These are phyloP conservation scores for Liriodendron chinense DNA, from an alignment of 164 flowering plant species.

Conservation along the genomic window DNA sequence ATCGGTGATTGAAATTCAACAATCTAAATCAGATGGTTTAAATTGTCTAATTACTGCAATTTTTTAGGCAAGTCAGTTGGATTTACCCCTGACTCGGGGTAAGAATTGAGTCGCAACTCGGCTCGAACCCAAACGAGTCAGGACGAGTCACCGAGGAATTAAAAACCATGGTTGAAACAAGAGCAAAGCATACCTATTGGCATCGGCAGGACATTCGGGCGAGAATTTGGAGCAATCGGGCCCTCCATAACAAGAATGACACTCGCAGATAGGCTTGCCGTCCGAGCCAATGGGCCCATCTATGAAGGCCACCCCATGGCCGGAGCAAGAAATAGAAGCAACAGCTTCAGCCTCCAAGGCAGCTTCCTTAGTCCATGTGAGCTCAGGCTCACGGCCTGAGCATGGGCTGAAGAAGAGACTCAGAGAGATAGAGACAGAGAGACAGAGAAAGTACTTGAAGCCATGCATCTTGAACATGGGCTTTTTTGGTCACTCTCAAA, in stretches of 20 bases:
- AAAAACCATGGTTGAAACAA: too few relatives aligned
- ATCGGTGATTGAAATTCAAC: too few relatives aligned
- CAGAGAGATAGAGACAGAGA: background rate
- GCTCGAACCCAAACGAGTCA: too few relatives aligned
- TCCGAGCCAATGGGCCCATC: background rate
- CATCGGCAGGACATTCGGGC: constrained; percentile 3
- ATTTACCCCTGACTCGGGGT: too few relatives aligned
- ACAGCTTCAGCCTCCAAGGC: constrained; percentile 5
- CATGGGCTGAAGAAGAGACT: background rate
- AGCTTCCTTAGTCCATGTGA: constrained; percentile 2
- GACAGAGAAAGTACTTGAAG: background rate
- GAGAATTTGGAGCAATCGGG: constrained; percentile 7
- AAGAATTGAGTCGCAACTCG: too few relatives aligned
- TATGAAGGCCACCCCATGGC: constrained; percentile 3
- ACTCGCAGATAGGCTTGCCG: background rate
- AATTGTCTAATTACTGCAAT: too few relatives aligned
- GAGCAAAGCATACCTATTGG: background rate
- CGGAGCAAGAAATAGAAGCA: constrained; percentile 6
- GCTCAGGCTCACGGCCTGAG: background rate
- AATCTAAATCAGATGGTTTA: too few relatives aligned
- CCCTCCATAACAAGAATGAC: constrained; percentile 3
- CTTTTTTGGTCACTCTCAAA: too few relatives aligned
- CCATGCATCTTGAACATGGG: background rate
- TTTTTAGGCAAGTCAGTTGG: too few relatives aligned
- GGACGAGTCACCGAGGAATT: too few relatives aligned